Percentiles rank a stretch among this genome's conserved stretches.
Evolutionary conservation across 352 stramenopile species (phyloP).

Genomic region (Phytophthora rubi): DNA sequence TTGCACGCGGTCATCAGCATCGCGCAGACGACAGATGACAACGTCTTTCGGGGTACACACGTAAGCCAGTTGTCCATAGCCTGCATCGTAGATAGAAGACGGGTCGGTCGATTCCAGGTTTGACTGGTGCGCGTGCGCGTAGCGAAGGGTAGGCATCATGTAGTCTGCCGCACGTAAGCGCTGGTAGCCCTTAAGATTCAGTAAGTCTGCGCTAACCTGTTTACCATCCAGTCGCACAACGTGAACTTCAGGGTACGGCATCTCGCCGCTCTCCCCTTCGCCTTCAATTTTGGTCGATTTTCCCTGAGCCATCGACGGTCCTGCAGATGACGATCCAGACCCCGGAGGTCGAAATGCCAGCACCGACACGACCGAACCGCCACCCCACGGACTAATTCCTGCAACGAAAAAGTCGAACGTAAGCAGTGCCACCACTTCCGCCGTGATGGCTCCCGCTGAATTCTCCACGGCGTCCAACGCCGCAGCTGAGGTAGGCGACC

Average conservation of each 20-base stretch:
- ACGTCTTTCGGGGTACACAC: slow-evolving; percentile 88
- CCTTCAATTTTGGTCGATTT: slow-evolving; percentile 64
- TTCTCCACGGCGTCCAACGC: slow-evolving; percentile 34
- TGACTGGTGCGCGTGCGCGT: slow-evolving; percentile 36
- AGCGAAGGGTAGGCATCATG: slow-evolving; percentile 80
- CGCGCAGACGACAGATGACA: slow-evolving; percentile 81
- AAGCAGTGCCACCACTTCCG: slow-evolving; percentile 74
- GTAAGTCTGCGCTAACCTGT: slow-evolving; percentile 82
- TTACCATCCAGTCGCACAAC: slow-evolving; percentile 90
- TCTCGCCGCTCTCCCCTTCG: slow-evolving; percentile 72
- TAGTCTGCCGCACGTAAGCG: slow-evolving; percentile 81
- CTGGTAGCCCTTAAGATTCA: slow-evolving; percentile 80
- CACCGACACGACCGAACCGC: slow-evolving; percentile 61
- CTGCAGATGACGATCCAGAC: slow-evolving; percentile 32
- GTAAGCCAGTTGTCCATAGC: slow-evolving; percentile 70
- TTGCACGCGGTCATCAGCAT: slow-evolving; percentile 79
- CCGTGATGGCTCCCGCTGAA: slow-evolving; percentile 45
- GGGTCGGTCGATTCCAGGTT: slow-evolving; percentile 30
- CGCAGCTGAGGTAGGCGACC: slow-evolving; percentile 46
- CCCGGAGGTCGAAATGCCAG: slow-evolving; percentile 76
- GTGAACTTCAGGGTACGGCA: slow-evolving; percentile 84
- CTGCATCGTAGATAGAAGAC: slow-evolving; percentile 72
- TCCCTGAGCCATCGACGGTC: slow-evolving; percentile 26
- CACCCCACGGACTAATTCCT: slow-evolving; percentile 72
- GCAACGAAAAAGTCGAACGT: slow-evolving; percentile 88